A percentile compares a stretch with the other conserved stretches of the same genome.
Evolutionary conservation across 108 stramenopile genomes (phyloP).

Genomic region (Nitzschia sp.): DNA sequence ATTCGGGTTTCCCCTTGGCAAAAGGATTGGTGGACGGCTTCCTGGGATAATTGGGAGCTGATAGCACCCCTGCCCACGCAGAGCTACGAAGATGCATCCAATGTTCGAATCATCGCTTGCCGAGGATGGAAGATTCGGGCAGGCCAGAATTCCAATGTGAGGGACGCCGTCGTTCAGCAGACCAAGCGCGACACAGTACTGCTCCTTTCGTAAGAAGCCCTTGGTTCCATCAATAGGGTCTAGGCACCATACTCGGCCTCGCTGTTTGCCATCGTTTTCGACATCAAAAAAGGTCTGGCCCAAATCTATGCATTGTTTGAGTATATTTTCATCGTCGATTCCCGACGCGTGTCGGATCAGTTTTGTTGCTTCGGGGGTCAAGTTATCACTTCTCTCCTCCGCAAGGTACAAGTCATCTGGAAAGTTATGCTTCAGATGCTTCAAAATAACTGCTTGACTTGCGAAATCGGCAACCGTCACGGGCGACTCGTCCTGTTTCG

Average conservation of each 20-base stretch:
- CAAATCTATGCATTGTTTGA: neutral
- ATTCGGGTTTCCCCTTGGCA: neutral
- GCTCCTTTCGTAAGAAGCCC: slow-evolving; percentile 82
- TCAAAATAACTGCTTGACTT: slow-evolving; percentile 55
- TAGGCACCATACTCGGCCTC: slow-evolving; percentile 61
- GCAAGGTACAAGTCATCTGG: slow-evolving; percentile 48
- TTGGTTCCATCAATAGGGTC: slow-evolving; percentile 95
- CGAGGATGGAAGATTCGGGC: slow-evolving; percentile 69
- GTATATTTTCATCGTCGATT: slow-evolving; percentile 11
- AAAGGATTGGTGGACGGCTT: neutral
- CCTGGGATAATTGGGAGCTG: slow-evolving; percentile 40
- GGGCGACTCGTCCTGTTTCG: slow-evolving; percentile 58
- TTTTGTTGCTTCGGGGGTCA: neutral
- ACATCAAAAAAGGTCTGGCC: slow-evolving; percentile 18
- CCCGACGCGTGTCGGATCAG: neutral
- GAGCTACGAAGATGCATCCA: slow-evolving; percentile 80
- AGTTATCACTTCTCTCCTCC: slow-evolving; percentile 25
- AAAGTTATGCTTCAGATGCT: slow-evolving; percentile 38
- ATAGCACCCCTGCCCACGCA: slow-evolving; percentile 69
- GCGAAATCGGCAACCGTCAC: slow-evolving; percentile 72
- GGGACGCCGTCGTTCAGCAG: slow-evolving; percentile 70
- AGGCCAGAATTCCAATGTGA: slow-evolving; percentile 73
- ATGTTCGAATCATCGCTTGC: slow-evolving; percentile 22
- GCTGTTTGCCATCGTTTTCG: neutral
- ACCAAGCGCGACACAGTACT: slow-evolving; percentile 77